Evolutionary conservation across 768 basidiomycete species (phyloP), one percentile per base, ranked within the genome.

Genomic region (Suillus decipiens): DNA sequence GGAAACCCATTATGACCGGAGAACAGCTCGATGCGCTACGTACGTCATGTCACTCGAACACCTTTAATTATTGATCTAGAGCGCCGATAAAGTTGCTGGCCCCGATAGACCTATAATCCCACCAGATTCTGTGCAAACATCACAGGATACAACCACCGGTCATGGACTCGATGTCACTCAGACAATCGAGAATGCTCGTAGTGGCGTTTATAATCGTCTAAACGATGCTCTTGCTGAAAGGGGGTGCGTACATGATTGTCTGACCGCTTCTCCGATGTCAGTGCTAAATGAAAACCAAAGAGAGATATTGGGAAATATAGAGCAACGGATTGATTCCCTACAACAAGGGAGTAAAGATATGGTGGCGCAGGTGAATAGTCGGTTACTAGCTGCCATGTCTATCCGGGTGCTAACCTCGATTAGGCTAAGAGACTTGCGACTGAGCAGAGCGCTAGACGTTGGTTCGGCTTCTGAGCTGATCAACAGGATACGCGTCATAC

Each of bases 321-420:
- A 89, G 69, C 84, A 88, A 51, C 81, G 82, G 5, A 84, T 90
- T 67, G 83, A 86, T 59, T 80, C 85, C 0, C 72, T 90, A n/a
- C 87, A 86, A 71, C 78, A 84, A 63, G 88, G 88, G 4, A 89
- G 87, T 69, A 84, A 79, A 69, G 82, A 76, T 66, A 89, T 90
- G 88, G 81, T 86, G 1, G 69, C 80, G 1, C 87, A 90, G 81
- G 88, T 87, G 61, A 61, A 66, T 28, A 42, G 51, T 2, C 6
- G 1, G 17, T 28, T 41, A 28, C 24, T 28, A 41, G 39, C 10
- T 41, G 37, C 39, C 10, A 39, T 31, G 8, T 31, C 24, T 41
- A 17, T 28, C 17, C 6, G 24, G 17, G 17, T 34, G 34, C 12
- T 59, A 22, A 42, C 11, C 39, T 45, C 37, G 58, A 62, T 19